Conservation (phyloP, 148 eudicot genomes). For the Rhododendron williamsianum region DNA sequence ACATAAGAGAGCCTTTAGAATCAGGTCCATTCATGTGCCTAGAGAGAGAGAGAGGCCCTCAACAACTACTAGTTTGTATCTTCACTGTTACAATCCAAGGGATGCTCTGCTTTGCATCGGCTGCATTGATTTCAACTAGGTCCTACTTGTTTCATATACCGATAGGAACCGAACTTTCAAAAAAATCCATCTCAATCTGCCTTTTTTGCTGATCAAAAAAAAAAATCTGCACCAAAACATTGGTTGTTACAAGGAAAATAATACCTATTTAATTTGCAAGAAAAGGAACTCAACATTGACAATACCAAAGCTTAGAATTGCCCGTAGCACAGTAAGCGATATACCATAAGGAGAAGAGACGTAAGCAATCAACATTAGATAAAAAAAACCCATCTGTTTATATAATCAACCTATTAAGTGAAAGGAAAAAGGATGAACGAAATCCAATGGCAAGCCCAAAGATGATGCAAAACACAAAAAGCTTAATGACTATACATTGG, state of each 20-base stretch:
- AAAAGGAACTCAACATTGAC: not conserved
- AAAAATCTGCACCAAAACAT: slow-evolving; percentile 1
- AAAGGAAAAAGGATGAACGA: not conserved
- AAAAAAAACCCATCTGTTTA: too few species aligned
- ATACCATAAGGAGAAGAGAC: not conserved
- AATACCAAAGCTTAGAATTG: not conserved
- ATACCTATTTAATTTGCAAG: not conserved
- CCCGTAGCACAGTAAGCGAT: not conserved
- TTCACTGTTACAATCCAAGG: not conserved
- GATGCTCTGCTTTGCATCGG: not conserved
- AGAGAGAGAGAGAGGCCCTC: not conserved
- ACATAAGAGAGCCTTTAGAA: not conserved
- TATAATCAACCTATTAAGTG: not conserved
- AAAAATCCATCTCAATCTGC: not conserved
- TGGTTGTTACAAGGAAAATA: not conserved
- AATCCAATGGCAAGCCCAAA: not conserved
- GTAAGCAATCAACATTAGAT: too few species aligned
- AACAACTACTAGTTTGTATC: not conserved
- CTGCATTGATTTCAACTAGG: not conserved
- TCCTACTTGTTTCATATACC: not conserved
- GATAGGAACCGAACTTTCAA: not conserved
- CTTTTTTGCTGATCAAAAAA: too few species aligned
- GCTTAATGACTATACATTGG: not conserved
- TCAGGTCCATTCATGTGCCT: slow-evolving; percentile 4
- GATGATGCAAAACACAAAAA: not conserved